Evolutionary conservation across 2,329 filamentous ascomycete species (phyloP), one percentile per base, ranked within the genome.

Genomic region (Metarhizium sp.): DNA sequence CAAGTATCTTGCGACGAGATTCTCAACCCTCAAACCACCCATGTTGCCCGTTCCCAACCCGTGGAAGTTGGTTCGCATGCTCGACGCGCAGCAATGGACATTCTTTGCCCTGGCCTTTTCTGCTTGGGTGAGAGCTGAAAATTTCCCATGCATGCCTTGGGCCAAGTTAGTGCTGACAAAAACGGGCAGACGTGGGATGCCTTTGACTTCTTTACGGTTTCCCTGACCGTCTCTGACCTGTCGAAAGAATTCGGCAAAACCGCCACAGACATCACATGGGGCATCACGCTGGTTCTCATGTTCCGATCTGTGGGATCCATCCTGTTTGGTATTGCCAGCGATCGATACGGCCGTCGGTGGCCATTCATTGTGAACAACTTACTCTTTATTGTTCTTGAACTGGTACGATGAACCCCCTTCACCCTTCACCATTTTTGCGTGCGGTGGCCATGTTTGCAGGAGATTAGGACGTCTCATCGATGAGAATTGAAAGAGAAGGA

Each of bases 321-420:
- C 47, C 20, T 75, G 10, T 83, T 83, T 54, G 80, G 80, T 58
- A 72, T 81, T 30, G 76, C 76, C 0, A 70, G 75, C 20, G 80
- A 84, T 67, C 73, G 78, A 40, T 84, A 80, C 59, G 80, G 80
- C 4, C 71, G 80, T 50, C 82, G 81, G 64, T 89, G 87, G 85
- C 87, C 87, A 1, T 90, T 91, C 73, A 78, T 91, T 14, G 65
- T 87, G 57, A 91, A 91, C 71, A 88, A 90, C 69, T 58, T 89
- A 25, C 74, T 92, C 20, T 83, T 92, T 57, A 85, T 88, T 42
- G 67, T 84, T 6, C 75, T 92, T 10, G 87, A 92, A 68, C 75
- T 91, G 63, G 86, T 85, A 64, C 71, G 75, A 67, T n/a, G 18
- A 18, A 18, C 50, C 32, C 13, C 50, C 13, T 25, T 25, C 25